Conservation (phyloP, 2,329 filamentous ascomycete species). For the Sporothrix phasma region DNA sequence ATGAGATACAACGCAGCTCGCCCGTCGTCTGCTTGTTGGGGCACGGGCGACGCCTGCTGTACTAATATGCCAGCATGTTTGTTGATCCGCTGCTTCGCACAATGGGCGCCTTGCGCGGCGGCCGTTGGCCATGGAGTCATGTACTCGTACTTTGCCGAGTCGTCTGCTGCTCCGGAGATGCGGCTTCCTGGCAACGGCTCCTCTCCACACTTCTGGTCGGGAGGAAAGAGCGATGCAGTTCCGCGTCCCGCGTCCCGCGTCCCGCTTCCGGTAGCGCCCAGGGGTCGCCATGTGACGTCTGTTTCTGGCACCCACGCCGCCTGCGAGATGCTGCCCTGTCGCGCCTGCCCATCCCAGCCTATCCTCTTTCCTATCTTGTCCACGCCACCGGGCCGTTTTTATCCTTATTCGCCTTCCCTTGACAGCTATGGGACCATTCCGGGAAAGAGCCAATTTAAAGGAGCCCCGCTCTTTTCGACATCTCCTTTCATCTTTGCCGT, state of each 20-base stretch:
- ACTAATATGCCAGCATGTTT: too few species aligned
- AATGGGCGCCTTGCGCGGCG: neutral
- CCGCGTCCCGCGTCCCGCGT: too few species aligned
- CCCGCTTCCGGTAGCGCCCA: too few species aligned
- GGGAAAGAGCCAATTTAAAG: constrained; percentile 6
- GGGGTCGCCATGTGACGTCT: neutral
- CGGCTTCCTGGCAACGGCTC: neutral
- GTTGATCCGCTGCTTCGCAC: too few species aligned
- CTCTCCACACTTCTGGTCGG: neutral
- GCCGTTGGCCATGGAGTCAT: neutral
- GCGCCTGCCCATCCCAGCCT: neutral
- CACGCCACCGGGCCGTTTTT: constrained; percentile 4
- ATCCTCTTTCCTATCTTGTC: neutral
- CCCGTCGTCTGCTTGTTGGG: too few species aligned
- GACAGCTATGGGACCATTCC: neutral
- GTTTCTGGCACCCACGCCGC: neutral
- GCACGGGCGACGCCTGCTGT: too few species aligned
- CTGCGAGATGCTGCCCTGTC: too few species aligned
- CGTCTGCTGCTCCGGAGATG: too few species aligned
- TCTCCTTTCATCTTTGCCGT: neutral
- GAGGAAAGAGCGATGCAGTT: neutral
- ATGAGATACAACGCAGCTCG: too few species aligned
- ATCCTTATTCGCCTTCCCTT: neutral
- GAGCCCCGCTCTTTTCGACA: neutral
- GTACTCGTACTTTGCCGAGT: neutral